Conservation (phyloP, 1,139 yeast genomes). For the Protomyces inundatus region DNA sequence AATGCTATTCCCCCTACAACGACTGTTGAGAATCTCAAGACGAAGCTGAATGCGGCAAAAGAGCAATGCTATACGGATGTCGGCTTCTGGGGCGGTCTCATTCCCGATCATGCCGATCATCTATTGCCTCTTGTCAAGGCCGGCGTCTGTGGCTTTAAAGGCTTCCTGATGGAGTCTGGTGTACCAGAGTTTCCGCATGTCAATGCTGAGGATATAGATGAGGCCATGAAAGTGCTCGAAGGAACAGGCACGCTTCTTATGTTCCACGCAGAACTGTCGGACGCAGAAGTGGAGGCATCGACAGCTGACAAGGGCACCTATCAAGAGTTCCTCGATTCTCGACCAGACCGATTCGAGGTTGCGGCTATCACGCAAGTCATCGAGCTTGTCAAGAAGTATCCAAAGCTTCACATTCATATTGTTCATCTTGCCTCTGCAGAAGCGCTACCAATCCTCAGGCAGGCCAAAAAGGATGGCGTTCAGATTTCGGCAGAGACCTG, state of each 20-base stretch:
- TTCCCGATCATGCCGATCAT: conserved; percentile 29
- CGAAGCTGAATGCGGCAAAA: conserved; percentile 67
- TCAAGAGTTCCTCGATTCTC: conserved; percentile 42
- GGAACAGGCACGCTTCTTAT: conserved; percentile 45
- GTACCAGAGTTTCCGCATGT: conserved; percentile 21
- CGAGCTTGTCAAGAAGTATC: conserved; percentile 43
- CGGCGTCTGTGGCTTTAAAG: conserved; percentile 46
- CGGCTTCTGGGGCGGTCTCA: conserved; percentile 53
- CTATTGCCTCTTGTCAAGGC: conserved; percentile 45
- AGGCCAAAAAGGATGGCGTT: conserved; percentile 43
- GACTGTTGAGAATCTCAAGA: background rate
- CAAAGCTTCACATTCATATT: conserved; percentile 44
- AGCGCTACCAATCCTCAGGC: conserved; percentile 44
- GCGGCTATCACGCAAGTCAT: conserved; percentile 50
- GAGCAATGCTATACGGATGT: conserved; percentile 88
- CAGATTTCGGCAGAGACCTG: conserved; percentile 49
- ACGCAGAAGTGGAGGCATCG: conserved; percentile 43
- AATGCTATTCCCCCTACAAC: conserved; percentile 55
- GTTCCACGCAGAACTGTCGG: conserved; percentile 50
- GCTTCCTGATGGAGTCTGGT: conserved; percentile 39
- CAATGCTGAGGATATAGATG: conserved; percentile 44
- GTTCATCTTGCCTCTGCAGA: conserved; percentile 48
- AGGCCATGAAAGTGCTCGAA: conserved; percentile 39
- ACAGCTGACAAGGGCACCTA: conserved; percentile 44
- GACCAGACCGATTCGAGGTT: conserved; percentile 48